These are phyloP conservation scores for Boechera retrofracta DNA, from an alignment of 345 rosid genomes.

Conservation along the genomic window DNA sequence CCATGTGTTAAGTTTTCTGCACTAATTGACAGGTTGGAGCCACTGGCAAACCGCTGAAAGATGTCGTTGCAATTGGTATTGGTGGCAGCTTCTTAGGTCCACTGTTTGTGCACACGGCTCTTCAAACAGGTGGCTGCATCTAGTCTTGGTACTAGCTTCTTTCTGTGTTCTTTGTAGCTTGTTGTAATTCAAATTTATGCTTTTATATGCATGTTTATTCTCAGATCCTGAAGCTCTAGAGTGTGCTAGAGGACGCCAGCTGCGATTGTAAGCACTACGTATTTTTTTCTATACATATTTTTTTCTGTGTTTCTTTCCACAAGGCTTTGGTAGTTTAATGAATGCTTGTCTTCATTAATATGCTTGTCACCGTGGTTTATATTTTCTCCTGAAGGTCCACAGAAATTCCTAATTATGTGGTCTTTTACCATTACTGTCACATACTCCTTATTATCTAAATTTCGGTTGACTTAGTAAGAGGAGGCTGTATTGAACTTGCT, in stretches of 20 bases:
- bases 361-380: not conserved
- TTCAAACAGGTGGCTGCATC: constrained; percentile 74
- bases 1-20: constrained; percentile 32
- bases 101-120: constrained; percentile 91
- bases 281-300: not conserved
- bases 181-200: constrained; percentile 11
- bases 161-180: constrained; percentile 29
- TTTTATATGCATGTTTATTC: constrained; percentile 27
- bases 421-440: not conserved
- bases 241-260: constrained; percentile 77
- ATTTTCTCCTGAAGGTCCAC: not conserved
- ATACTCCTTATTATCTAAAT: constrained; percentile 1
- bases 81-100: constrained; percentile 99
- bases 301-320: not conserved
- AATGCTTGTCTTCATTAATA: constrained; percentile 1
- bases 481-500: constrained; percentile 12
- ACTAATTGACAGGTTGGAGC: constrained; percentile 78
- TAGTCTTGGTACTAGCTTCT: constrained; percentile 15
- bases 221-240: constrained; percentile 83
- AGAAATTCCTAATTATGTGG: not conserved
- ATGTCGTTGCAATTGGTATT: constrained; percentile 90
- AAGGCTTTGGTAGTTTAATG: not conserved
- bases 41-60: constrained; percentile 82
- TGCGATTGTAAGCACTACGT: constrained; percentile 75
- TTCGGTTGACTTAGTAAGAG: not conserved